A percentile compares a stretch with the other conserved stretches of the same genome.
Evolutionary conservation across 2,329 filamentous ascomycete genomes (phyloP).

Genomic region (Clarireedia homoeocarpa): DNA sequence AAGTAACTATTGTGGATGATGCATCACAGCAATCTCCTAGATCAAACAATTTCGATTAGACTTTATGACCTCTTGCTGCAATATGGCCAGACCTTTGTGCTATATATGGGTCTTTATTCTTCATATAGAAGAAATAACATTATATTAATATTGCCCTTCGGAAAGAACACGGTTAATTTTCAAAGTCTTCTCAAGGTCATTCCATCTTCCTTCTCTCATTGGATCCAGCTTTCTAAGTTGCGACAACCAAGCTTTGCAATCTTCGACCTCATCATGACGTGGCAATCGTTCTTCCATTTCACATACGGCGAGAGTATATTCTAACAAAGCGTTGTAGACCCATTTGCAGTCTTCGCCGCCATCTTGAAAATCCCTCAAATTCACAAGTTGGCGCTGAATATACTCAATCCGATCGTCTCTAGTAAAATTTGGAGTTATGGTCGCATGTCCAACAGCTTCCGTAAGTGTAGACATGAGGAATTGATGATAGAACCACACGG

Average conservation of each 20-base stretch:
- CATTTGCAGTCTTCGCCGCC: slow-evolving; percentile 71
- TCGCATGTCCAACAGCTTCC: slow-evolving; percentile 39
- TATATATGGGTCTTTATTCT: neutral
- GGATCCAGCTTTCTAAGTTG: slow-evolving; percentile 29
- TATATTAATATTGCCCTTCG: neutral
- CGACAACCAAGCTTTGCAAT: slow-evolving; percentile 24
- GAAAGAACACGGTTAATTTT: neutral
- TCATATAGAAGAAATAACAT: neutral
- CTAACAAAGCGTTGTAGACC: slow-evolving; percentile 80
- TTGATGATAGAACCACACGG: slow-evolving; percentile 94
- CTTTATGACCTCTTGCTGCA: neutral
- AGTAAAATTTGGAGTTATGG: slow-evolving; percentile 58
- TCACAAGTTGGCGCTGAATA: slow-evolving; percentile 62
- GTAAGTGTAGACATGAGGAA: slow-evolving; percentile 68
- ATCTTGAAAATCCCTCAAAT: slow-evolving; percentile 57
- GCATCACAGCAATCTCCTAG: neutral
- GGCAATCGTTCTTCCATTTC: slow-evolving; percentile 41
- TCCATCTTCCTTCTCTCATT: slow-evolving; percentile 29
- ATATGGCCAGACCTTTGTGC: neutral
- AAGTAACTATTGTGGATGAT: too few relatives aligned
- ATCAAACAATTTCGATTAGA: neutral
- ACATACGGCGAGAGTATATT: slow-evolving; percentile 58
- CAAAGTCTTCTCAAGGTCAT: slow-evolving; percentile 22
- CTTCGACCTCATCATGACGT: slow-evolving; percentile 32
- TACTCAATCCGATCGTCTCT: slow-evolving; percentile 56